Evolutionary conservation across 176 grass and related monocot genomes (phyloP), one percentile per base, ranked within the genome.

Genomic region (Oryza glumipatula): DNA sequence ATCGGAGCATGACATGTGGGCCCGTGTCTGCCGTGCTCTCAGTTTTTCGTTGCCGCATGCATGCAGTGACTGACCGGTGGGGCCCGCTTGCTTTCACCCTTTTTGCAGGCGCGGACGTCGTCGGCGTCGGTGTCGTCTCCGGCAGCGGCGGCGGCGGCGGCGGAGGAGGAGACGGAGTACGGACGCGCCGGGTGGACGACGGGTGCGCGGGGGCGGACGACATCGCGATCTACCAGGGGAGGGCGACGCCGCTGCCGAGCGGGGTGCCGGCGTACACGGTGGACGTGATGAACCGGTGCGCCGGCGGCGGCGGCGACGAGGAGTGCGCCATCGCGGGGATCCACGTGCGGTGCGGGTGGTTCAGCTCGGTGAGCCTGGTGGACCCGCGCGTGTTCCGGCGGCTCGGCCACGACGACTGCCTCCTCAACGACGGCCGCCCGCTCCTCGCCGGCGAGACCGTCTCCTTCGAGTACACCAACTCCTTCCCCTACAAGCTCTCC

Each of bases 381-480:
- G 94, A 98, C 65, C 96, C 96, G 4, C 47, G 65, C 72, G 38
- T 94, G 80, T 98, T 98, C 87, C 93, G 96, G 30, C 89, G 96
- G 54, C 58, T 98, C 16, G 65, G 87, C 4, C 85, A 72, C 22
- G 76, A 95, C 68, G 93, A 98, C 79, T 98, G 96, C 91, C 91
- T 98, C 68, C 48, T 98, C 83, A 95, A 98, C 89, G 89, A 94
- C 76, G 96, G 93, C 12, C 91, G 84, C 13, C 80, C 93, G 3
- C 33, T 98, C 17, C 87, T 80, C 32, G 77, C 88, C 11, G 93
- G 96, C 12, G 88, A 90, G 67, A 82, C 87, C 15, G 4, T 98
- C 39, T 92, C 96, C 49, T 98, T 98, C 80, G 82, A 90, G 73
- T 98, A 98, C 90, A 78, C 96, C 87, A 98, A 98, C 83, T 94